Percentiles rank a stretch among this genome's conserved stretches.
phyloP scores from a whole-genome alignment of 345 rosid species.

The Raphanus raphanistrum region DNA sequence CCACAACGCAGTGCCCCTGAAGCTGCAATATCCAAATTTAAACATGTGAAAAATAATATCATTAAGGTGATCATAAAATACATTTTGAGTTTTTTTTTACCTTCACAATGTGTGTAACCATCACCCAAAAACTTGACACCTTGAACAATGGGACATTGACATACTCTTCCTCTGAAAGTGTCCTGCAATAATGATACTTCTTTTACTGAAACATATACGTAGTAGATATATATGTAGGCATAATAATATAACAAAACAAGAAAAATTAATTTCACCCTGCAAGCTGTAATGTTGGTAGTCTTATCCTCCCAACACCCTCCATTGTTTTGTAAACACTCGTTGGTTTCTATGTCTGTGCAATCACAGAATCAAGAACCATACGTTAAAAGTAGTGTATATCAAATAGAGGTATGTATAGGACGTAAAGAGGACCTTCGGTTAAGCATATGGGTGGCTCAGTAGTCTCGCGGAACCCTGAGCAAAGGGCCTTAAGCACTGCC shows the following conservation, averaged over 20 bases:
- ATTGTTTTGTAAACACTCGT: conserved; percentile 79
- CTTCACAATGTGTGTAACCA: conserved; percentile 90
- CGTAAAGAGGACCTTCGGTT: conserved; percentile 60
- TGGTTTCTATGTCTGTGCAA: conserved; percentile 81
- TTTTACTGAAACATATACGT: neutral
- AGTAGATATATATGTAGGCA: neutral
- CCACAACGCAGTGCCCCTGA: conserved; percentile 72
- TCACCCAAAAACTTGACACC: conserved; percentile 84
- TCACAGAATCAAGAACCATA: neutral
- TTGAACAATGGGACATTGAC: conserved; percentile 82
- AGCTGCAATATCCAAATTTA: conserved; percentile 44
- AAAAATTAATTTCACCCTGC: conserved; percentile 54
- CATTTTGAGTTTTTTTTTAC: conserved; percentile 36
- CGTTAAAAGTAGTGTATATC: neutral
- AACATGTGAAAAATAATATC: neutral
- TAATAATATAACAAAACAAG: neutral
- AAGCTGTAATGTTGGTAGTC: conserved; percentile 69
- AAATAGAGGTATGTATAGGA: neutral
- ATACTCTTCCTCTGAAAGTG: conserved; percentile 93
- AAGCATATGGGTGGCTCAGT: conserved; percentile 90
- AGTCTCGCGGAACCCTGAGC: conserved; percentile 92
- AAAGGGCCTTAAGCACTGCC: conserved; percentile 88
- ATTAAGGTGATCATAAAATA: neutral
- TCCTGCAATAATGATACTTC: conserved; percentile 50
- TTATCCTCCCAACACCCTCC: conserved; percentile 98